phyloP scores from a whole-genome alignment of 1,284 basidiomycete genomes.

The Ceratobasidium sp. region DNA sequence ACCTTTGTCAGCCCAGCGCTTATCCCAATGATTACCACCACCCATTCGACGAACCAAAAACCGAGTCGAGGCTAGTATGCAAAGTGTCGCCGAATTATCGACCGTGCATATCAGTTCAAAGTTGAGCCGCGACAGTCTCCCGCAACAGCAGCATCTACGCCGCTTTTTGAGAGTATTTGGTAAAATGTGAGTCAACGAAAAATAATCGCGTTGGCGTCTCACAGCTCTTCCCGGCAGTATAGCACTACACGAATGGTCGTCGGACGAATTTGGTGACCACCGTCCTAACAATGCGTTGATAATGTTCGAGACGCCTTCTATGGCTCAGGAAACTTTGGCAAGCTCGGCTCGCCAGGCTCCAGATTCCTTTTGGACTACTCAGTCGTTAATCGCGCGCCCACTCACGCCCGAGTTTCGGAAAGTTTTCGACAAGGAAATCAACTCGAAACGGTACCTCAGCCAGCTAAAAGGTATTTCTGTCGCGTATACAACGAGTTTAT shows the following conservation, averaged over 20 bases:
- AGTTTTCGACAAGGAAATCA: constrained; percentile 1
- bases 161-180: constrained; percentile 29
- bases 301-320: constrained; percentile 16
- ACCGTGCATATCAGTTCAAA: constrained; percentile 30
- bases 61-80: neutral
- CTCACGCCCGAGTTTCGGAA: constrained; percentile 8
- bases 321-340: constrained; percentile 2
- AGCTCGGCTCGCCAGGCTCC: neutral
- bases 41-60: neutral
- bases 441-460: neutral
- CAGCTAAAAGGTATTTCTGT: neutral
- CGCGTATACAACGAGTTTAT: neutral
- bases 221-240: neutral
- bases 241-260: constrained; percentile 35
- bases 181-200: constrained; percentile 20
- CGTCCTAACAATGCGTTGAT: constrained; percentile 32
- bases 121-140: constrained; percentile 9
- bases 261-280: neutral
- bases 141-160: constrained; percentile 27
- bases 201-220: constrained; percentile 10
- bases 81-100: constrained; percentile 12
- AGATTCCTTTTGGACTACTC: constrained; percentile 31
- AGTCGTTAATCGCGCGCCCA: constrained; percentile 29
- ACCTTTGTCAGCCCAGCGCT: constrained; percentile 4
- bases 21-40: neutral